Percentiles rank a stretch among this genome's conserved stretches.
Conservation (phyloP, 345 rosid species). For the Eucalyptus rudis region DNA sequence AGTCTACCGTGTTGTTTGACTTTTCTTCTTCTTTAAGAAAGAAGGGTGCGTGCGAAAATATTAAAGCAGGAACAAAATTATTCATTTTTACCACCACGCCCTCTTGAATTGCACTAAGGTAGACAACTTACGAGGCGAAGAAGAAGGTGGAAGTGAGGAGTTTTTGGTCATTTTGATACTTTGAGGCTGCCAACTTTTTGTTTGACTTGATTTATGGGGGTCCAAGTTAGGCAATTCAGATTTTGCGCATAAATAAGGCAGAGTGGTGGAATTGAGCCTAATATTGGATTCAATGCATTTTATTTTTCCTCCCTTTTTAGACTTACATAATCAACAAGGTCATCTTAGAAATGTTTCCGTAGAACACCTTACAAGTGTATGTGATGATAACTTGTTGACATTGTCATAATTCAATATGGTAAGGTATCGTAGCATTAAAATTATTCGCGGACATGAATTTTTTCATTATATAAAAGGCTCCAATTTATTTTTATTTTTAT, state of each 20-base stretch:
- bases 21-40: neutral
- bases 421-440: neutral
- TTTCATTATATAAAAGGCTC: neutral
- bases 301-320: neutral
- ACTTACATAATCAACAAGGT: neutral
- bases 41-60: neutral
- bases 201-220: neutral
- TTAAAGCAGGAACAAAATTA: neutral
- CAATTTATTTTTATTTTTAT: neutral
- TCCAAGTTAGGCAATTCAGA: neutral
- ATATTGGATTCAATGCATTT: neutral
- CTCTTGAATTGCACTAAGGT: neutral
- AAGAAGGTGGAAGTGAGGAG: neutral
- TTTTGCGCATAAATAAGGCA: neutral
- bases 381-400: neutral
- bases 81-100: neutral
- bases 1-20: neutral
- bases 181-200: neutral
- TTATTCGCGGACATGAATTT: neutral
- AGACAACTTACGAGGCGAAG: neutral
- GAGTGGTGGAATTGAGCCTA: slow-evolving; percentile 1
- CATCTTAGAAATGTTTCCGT: neutral
- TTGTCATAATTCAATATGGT: neutral
- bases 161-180: neutral
- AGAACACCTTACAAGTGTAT: neutral